phyloP scores from a whole-genome alignment of 306 rosid species.

The Rosa lucieae region DNA sequence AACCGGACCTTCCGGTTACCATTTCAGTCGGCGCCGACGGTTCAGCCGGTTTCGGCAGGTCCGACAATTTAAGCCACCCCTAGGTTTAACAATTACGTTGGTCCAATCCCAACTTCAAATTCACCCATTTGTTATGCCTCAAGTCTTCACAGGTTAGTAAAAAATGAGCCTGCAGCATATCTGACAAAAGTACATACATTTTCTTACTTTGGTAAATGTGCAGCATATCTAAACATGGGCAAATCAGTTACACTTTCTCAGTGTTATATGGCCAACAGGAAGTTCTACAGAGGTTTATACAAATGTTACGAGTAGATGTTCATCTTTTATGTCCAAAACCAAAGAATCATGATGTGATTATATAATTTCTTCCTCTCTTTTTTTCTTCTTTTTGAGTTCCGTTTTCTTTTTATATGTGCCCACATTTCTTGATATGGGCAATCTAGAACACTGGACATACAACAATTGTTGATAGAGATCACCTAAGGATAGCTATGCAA shows the following conservation, averaged over 20 bases:
- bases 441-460: constrained; percentile 1
- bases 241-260: background rate
- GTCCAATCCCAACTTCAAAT: background rate
- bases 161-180: background rate
- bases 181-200: background rate
- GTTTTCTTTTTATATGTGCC: background rate
- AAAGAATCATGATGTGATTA: background rate
- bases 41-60: too few species aligned
- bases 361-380: background rate
- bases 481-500: constrained; percentile 32
- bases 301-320: background rate
- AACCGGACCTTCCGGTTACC: too few species aligned
- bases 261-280: background rate
- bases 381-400: background rate
- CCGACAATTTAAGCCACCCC: too few species aligned
- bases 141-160: background rate
- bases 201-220: background rate
- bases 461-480: constrained; percentile 28
- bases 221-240: background rate
- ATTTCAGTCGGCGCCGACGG: too few species aligned
- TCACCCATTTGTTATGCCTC: background rate
- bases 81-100: background rate
- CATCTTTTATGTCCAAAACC: background rate
- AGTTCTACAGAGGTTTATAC: background rate
- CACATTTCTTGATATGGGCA: constrained; percentile 5